Evolutionary conservation across 805 yeast genomes (phyloP).

Genomic region (Candida berthetii): DNA sequence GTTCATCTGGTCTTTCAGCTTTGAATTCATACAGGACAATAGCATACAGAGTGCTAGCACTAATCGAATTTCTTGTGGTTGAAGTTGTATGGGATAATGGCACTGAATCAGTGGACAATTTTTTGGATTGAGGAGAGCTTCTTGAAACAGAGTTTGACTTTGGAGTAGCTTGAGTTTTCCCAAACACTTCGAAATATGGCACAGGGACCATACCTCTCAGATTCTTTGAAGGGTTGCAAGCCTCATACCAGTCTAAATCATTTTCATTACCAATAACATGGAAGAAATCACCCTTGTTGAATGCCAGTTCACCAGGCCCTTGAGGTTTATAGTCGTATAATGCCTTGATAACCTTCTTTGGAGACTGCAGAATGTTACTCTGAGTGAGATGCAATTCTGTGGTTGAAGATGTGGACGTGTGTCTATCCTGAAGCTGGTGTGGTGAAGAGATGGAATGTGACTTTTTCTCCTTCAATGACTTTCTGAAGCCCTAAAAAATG

Average conservation of each 20-base stretch:
- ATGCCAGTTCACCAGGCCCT: conserved; percentile 74
- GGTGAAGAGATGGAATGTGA: conserved; percentile 1
- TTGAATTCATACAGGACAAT: conserved; percentile 79
- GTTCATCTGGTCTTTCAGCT: conserved; percentile 76
- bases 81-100: conserved; percentile 12
- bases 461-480: conserved; percentile 20
- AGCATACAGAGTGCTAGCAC: conserved; percentile 60
- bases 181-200: conserved; percentile 74
- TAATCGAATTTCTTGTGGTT: conserved; percentile 13
- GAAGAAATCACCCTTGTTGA: conserved; percentile 81
- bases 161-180: conserved; percentile 48
- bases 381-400: conserved; percentile 16
- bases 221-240: conserved; percentile 77
- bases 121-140: conserved; percentile 9
- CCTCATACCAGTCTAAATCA: conserved; percentile 73
- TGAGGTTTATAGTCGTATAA: conserved; percentile 71
- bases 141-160: conserved; percentile 3
- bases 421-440: conserved; percentile 1
- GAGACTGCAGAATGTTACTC: conserved; percentile 37
- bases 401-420: conserved; percentile 18
- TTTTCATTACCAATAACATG: conserved; percentile 63
- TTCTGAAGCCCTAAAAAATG: conserved; percentile 10
- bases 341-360: conserved; percentile 82
- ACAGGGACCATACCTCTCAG: conserved; percentile 84
- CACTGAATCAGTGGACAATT: conserved; percentile 13